phyloP scores from a whole-genome alignment of 2,329 filamentous ascomycete species.

The Beauveria sp. region DNA sequence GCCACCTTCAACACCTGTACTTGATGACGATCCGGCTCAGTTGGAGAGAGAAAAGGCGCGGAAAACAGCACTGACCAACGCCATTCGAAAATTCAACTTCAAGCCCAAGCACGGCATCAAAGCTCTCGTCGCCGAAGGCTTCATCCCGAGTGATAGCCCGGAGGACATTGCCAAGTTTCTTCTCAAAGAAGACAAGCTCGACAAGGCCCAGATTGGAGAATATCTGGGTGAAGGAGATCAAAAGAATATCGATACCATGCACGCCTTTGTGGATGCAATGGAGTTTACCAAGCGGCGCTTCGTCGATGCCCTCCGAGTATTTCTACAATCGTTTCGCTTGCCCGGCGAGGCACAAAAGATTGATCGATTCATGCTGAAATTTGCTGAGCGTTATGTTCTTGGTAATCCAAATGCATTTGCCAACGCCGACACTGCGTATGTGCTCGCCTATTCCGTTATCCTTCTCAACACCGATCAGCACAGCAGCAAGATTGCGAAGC shows the following conservation, averaged over 20 bases:
- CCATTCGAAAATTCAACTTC: slow-evolving; percentile 89
- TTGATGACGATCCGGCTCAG: slow-evolving; percentile 86
- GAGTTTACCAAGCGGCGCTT: slow-evolving; percentile 88
- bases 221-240: slow-evolving; percentile 90
- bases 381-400: slow-evolving; percentile 89
- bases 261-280: slow-evolving; percentile 93
- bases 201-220: slow-evolving; percentile 90
- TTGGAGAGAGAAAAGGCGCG: slow-evolving; percentile 91
- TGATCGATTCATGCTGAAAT: slow-evolving; percentile 98
- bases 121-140: slow-evolving; percentile 71
- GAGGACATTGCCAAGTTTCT: slow-evolving; percentile 81
- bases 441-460: slow-evolving; percentile 93
- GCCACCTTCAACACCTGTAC: slow-evolving; percentile 57
- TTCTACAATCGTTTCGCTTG: slow-evolving; percentile 88
- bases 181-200: slow-evolving; percentile 69
- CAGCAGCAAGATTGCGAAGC: slow-evolving; percentile 71
- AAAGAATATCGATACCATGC: slow-evolving; percentile 94
- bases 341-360: slow-evolving; percentile 98
- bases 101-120: slow-evolving; percentile 95
- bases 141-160: slow-evolving; percentile 72
- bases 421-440: slow-evolving; percentile 95
- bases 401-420: slow-evolving; percentile 97
- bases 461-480: slow-evolving; percentile 94
- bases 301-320: slow-evolving; percentile 83
- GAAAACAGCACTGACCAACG: slow-evolving; percentile 87